These are phyloP conservation scores for Pseudohyphozyma bogoriensis DNA, from an alignment of 768 basidiomycete species.

Conservation along the genomic window DNA sequence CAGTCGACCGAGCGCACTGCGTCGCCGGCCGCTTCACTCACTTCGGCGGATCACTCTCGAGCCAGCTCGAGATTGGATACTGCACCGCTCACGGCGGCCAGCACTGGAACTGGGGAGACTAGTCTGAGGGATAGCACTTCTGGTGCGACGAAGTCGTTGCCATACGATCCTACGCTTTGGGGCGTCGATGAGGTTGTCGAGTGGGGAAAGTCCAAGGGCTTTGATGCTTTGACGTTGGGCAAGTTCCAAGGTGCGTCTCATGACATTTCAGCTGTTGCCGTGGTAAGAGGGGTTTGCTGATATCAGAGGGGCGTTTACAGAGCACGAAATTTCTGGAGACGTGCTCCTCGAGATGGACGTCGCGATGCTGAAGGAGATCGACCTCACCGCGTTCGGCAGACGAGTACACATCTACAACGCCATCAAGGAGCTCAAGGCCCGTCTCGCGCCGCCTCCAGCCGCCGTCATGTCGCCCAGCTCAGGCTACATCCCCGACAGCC, in stretches of 20 bases:
- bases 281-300: background rate
- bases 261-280: background rate
- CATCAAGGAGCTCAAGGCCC: slow-evolving; percentile 64
- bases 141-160: background rate
- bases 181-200: slow-evolving; percentile 74
- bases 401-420: slow-evolving; percentile 86
- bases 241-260: slow-evolving; percentile 70
- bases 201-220: slow-evolving; percentile 75
- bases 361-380: slow-evolving; percentile 89
- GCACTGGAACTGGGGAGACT: slow-evolving; percentile 3
- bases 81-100: background rate
- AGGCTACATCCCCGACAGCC: slow-evolving; percentile 14
- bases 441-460: background rate
- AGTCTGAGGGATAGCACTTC: slow-evolving; percentile 1
- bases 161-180: slow-evolving; percentile 48
- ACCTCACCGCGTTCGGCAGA: slow-evolving; percentile 87
- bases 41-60: slow-evolving; percentile 5
- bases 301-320: slow-evolving; percentile 40
- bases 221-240: slow-evolving; percentile 67
- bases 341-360: slow-evolving; percentile 89
- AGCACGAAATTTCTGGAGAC: slow-evolving; percentile 98
- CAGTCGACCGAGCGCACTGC: background rate
- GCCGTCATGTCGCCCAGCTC: slow-evolving; percentile 2
- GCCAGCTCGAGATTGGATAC: slow-evolving; percentile 6
- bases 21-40: slow-evolving; percentile 9